phyloP scores from a whole-genome alignment of 2,329 filamentous ascomycete species.

The Fusarium citri region DNA sequence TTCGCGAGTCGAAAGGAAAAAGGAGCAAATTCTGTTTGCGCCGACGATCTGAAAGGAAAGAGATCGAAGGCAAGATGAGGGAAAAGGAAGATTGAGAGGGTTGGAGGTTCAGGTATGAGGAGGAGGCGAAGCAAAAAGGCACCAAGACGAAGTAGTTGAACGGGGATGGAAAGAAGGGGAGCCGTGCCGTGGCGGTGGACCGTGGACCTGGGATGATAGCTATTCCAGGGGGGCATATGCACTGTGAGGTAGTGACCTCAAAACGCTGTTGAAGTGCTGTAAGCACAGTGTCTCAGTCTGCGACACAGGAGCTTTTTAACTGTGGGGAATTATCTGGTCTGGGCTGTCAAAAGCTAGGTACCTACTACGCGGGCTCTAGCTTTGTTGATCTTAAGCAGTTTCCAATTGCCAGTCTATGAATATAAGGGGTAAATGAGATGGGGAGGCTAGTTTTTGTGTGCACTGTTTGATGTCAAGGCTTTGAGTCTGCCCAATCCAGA shows the following conservation, averaged over 20 bases:
- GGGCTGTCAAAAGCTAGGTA: slow-evolving; percentile 26
- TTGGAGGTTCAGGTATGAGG: slow-evolving; percentile 25
- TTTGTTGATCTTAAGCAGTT: slow-evolving; percentile 36
- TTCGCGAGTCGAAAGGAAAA: slow-evolving; percentile 31
- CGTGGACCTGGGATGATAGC: slow-evolving; percentile 14
- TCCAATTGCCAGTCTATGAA: slow-evolving; percentile 1
- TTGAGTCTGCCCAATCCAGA: slow-evolving; percentile 28
- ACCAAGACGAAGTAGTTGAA: slow-evolving; percentile 25
- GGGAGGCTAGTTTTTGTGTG: slow-evolving; percentile 18
- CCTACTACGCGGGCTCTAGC: slow-evolving; percentile 32
- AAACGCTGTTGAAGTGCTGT: not conserved
- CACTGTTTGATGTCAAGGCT: slow-evolving; percentile 2
- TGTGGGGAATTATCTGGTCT: slow-evolving; percentile 37
- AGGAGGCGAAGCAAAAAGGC: slow-evolving; percentile 35
- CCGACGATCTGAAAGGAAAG: slow-evolving; percentile 2
- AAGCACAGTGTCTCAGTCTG: slow-evolving; percentile 37
- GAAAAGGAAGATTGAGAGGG: slow-evolving; percentile 25
- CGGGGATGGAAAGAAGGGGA: slow-evolving; percentile 45
- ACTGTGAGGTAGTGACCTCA: slow-evolving; percentile 28
- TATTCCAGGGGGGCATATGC: slow-evolving; percentile 12
- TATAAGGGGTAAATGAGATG: slow-evolving; percentile 44
- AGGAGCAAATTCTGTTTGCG: no score
- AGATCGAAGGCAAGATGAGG: slow-evolving; percentile 30
- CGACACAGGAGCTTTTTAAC: slow-evolving; percentile 18
- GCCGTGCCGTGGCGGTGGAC: slow-evolving; percentile 27